A percentile compares a stretch with the other conserved stretches of the same genome.
Conservation (phyloP, 176 grass and related monocot genomes). For the Typha latifolia region DNA sequence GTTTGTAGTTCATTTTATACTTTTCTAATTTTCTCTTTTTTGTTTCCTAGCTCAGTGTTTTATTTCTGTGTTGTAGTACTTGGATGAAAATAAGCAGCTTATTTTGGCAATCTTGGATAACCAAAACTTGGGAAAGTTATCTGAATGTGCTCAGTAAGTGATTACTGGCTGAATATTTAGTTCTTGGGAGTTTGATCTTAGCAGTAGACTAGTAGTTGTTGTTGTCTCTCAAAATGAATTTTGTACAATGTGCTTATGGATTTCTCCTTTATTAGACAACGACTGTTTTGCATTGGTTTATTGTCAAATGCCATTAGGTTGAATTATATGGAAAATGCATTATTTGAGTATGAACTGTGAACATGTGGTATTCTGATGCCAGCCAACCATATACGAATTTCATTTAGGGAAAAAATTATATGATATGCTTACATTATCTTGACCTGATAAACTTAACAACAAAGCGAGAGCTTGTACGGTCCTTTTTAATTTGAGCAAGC, state of each 20-base stretch:
- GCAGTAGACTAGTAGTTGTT: neutral
- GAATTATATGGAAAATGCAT: neutral
- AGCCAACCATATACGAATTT: no score
- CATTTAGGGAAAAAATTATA: no score
- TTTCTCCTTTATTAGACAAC: neutral
- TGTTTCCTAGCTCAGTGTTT: neutral
- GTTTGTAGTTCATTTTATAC: neutral
- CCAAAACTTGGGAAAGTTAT: slow-evolving; percentile 73
- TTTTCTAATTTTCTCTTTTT: slow-evolving; percentile 1
- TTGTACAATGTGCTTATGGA: neutral
- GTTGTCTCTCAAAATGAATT: neutral
- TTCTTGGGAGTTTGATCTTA: neutral
- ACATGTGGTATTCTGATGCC: no score
- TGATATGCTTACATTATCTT: no score
- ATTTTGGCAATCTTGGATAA: slow-evolving; percentile 90
- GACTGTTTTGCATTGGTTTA: neutral
- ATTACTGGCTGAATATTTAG: neutral
- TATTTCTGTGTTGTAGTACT: slow-evolving; percentile 44
- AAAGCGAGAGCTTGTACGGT: no score
- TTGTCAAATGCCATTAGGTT: neutral
- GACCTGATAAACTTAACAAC: no score
- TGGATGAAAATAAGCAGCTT: slow-evolving; percentile 95
- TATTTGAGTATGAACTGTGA: no score
- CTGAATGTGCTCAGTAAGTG: slow-evolving; percentile 94
- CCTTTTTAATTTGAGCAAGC: no score